Evolutionary conservation across 441 rosid species (phyloP), one percentile per base, ranked within the genome.

Genomic region (Croton setiger): DNA sequence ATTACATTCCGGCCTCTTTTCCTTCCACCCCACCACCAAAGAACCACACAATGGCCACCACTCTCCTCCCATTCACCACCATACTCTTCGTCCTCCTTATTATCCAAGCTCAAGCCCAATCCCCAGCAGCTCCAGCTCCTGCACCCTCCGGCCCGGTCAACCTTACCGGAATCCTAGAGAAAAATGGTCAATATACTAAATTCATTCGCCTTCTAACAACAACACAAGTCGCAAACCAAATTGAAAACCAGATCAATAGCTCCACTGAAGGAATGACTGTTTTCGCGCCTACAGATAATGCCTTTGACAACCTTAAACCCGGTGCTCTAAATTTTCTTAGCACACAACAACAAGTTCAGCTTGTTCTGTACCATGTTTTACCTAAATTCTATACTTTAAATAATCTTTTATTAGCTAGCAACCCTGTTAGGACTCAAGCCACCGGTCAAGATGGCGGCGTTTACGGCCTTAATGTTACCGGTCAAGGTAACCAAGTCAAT

Each of bases 231-330:
- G 82, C 62, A 4, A 77, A 5, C 66, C 93, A 90, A 71, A 67
- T 88, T 20, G 68, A 70, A 3, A 85, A 75, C 76, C 94, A 90
- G 72, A 69, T 90, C 63, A 87, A 87, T 63, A 79, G 73, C 78
- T 83, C 92, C 67, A 68, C 81, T 3, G 86, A 88, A 43, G 97
- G 97, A 33, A 70, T 88, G 82, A 90, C 97, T 14, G 72, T 88
- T 4, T 82, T 90, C 1, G 89, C 97, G 33, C 94, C 94, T 2
- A 88, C 94, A 0, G 94, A 90, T 56, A 85, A 84, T 20, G 97
- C 89, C 52, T 90, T 90, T 56, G 74, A 80, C 74, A 84, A 72
- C 76, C 88, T 88, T 60, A 70, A 84, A 69, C 2, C 79, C 2
- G 87, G 89, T 11, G 31, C 84, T 36, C 33, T 90, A 56, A 90